phyloP scores from a whole-genome alignment of 1,139 yeast species.

The Lodderomyces metapsilosis region DNA sequence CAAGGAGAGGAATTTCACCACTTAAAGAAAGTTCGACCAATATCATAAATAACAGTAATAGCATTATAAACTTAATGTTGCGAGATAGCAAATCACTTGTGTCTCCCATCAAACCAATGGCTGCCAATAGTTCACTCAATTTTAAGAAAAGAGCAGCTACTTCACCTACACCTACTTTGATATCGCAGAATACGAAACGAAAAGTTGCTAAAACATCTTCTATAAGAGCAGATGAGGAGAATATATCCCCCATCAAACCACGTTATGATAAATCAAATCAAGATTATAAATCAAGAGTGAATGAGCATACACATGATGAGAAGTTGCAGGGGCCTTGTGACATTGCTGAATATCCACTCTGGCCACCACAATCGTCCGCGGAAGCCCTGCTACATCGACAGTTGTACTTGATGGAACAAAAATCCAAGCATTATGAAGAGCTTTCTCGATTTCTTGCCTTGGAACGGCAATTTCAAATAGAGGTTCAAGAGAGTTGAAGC shows the following conservation, averaged over 20 bases:
- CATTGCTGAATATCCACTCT: background rate
- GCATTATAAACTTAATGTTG: background rate
- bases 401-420: slow-evolving; percentile 18
- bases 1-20: slow-evolving; percentile 6
- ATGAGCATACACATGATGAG: too few species aligned
- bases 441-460: slow-evolving; percentile 17
- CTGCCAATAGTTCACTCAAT: slow-evolving; percentile 20
- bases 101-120: slow-evolving; percentile 11
- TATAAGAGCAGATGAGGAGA: background rate
- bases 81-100: background rate
- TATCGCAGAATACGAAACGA: slow-evolving; percentile 3
- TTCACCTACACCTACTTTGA: slow-evolving; percentile 7
- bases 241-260: background rate
- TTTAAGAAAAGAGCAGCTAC: slow-evolving; percentile 7
- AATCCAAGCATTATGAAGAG: slow-evolving; percentile 13
- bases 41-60: background rate
- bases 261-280: background rate
- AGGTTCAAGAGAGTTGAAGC: too few species aligned
- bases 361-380: slow-evolving; percentile 1
- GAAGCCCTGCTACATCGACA: slow-evolving; percentile 16
- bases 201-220: background rate
- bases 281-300: background rate
- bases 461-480: slow-evolving; percentile 17
- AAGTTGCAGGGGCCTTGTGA: too few species aligned
- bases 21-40: slow-evolving; percentile 11